Percentiles rank a stretch among this genome's conserved stretches.
These are phyloP conservation scores for Trichoderma asperellum DNA, from an alignment of 2,329 filamentous ascomycete genomes.

Conservation along the genomic window DNA sequence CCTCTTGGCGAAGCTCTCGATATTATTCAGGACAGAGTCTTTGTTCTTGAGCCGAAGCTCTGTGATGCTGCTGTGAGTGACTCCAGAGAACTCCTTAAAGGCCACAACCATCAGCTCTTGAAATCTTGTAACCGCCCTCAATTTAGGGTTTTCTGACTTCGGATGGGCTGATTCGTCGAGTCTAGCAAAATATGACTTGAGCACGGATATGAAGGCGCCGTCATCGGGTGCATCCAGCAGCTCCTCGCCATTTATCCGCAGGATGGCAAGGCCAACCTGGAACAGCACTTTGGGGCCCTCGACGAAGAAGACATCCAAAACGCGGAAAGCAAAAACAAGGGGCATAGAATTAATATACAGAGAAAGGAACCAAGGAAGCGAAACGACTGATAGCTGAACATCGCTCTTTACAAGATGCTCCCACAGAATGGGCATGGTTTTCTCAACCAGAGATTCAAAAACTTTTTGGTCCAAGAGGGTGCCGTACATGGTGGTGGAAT, in stretches of 20 bases:
- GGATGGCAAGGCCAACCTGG: slow-evolving; percentile 93
- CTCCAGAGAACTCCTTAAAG: slow-evolving; percentile 96
- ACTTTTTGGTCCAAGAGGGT: slow-evolving; percentile 95
- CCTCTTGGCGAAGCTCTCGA: slow-evolving; percentile 95
- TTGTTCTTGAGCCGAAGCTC: slow-evolving; percentile 92
- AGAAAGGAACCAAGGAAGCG: slow-evolving; percentile 95
- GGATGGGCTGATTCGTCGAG: slow-evolving; percentile 96
- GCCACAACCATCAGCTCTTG: slow-evolving; percentile 99
- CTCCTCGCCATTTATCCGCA: slow-evolving; percentile 96
- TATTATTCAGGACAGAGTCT: slow-evolving; percentile 89
- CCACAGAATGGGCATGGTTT: slow-evolving; percentile 98
- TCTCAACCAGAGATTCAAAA: slow-evolving; percentile 97
- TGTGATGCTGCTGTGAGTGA: slow-evolving; percentile 89
- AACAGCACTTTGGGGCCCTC: slow-evolving; percentile 97
- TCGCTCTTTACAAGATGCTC: slow-evolving; percentile 97
- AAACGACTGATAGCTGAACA: slow-evolving; percentile 95
- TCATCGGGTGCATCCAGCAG: slow-evolving; percentile 91
- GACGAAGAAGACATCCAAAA: slow-evolving; percentile 96
- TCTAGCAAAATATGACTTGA: slow-evolving; percentile 92
- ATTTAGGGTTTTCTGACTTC: slow-evolving; percentile 91
- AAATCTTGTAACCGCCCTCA: slow-evolving; percentile 91
- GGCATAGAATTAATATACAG: slow-evolving; percentile 99
- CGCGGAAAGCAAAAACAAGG: slow-evolving; percentile 93
- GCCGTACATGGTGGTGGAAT: slow-evolving; percentile 98
- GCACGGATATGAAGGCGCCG: slow-evolving; percentile 92